Evolutionary conservation across 495 filamentous ascomycete species (phyloP).

Genomic region (Evansstolkia leycettana): DNA sequence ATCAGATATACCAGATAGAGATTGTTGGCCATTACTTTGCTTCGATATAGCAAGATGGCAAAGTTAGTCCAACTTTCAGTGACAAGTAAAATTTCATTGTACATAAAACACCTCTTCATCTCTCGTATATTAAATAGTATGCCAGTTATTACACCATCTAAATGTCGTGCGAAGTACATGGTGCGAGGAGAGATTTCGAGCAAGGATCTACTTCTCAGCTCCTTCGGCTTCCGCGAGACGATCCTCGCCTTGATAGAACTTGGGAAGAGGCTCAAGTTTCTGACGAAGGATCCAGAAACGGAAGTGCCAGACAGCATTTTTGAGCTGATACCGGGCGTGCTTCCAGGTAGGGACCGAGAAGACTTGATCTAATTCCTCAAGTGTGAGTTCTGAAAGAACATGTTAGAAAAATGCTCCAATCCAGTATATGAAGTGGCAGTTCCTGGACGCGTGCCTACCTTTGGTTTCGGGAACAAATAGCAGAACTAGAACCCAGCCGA

Average conservation of each 20-base stretch:
- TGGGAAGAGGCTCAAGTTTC: constrained; percentile 31
- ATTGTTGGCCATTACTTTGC: too few species aligned
- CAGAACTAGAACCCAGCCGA: constrained; percentile 44
- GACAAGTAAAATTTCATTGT: too few species aligned
- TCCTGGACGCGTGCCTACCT: constrained; percentile 16
- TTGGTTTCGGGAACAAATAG: constrained; percentile 48
- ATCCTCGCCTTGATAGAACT: constrained; percentile 28
- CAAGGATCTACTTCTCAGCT: too few species aligned
- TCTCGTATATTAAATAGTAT: too few species aligned
- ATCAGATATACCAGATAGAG: too few species aligned
- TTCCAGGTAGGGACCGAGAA: constrained; percentile 40
- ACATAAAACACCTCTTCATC: too few species aligned
- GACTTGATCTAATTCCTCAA: constrained; percentile 40
- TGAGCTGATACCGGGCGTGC: constrained; percentile 35
- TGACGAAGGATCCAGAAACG: constrained; percentile 37
- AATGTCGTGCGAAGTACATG: too few species aligned
- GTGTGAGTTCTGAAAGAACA: constrained; percentile 23
- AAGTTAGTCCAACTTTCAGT: too few species aligned
- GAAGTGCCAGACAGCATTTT: constrained; percentile 38
- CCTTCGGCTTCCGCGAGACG: constrained; percentile 45
- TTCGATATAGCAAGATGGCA: too few species aligned
- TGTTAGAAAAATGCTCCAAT: constrained; percentile 1
- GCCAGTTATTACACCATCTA: too few species aligned
- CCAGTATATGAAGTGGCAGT: constrained; percentile 3
- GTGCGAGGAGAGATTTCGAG: too few species aligned